Base-by-base conservation (phyloP, 169 alveolate genomes). In the Plasmodium berghei region DNA sequence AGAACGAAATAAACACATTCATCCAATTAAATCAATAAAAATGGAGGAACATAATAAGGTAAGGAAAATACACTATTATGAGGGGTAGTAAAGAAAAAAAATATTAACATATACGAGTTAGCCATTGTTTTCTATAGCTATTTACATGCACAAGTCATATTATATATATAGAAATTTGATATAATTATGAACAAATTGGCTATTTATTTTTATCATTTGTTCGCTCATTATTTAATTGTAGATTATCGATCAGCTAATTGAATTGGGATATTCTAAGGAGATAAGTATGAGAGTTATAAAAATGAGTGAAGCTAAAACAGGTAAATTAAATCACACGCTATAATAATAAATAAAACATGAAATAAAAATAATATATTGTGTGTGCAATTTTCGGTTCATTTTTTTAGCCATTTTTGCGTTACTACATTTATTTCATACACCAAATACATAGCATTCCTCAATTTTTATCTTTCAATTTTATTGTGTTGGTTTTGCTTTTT, bases 221-320 rank as follows among this genome's bases (percentile, higher is more conserved):
- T 34, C 3, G 42, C 3, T 34, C 42, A 34, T 34, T 34, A 24
- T 72, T 20, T 12, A 56, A 40, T 42, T 46, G 62, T 54, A 83
- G 90, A 34, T 83, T 45, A 48, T 83, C 46, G 83, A 83, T 26
- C 74, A 83, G 45, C n/a, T 83, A 62, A 28, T 66, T 16, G 90
- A 83, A 18, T 67, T 83, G 10, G 90, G 90, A 6, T 83, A 83
- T 48, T 48, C 90, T 24, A 55, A 56, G 48, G 83, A 66, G 40
- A 66, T 83, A 24, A 61, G 90, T 48, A 45, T 54, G n/a, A 52
- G 52, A 62, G 90, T 67, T 56, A 48, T 83, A 22, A 55, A 83
- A 49, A 54, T 34, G 62, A 55, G 90, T 62, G 83, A 83, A 14
- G 90, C 90, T 22, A 83, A 83, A 83, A 83, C 90, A 59, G 49